Percentiles rank a stretch among this genome's conserved stretches.
Evolutionary conservation across 2,329 filamentous ascomycete genomes (phyloP).

Genomic region (Juglanconis sp.): DNA sequence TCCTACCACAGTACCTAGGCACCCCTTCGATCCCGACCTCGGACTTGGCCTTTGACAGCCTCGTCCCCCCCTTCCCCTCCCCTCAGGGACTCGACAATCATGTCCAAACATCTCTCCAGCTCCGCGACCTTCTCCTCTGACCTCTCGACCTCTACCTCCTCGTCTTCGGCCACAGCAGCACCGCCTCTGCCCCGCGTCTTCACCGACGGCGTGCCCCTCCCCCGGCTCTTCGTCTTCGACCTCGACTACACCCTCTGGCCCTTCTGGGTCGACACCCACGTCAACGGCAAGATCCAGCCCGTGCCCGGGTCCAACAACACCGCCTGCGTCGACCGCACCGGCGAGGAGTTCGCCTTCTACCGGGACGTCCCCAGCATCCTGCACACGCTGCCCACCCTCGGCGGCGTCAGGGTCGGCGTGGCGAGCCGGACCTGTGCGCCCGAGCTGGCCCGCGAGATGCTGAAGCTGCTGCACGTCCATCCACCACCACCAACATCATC

Average conservation of each 20-base stretch:
- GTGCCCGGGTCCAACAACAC: conserved; percentile 36
- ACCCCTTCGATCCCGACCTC: too few species aligned
- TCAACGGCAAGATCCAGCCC: conserved; percentile 62
- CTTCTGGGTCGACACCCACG: conserved; percentile 96
- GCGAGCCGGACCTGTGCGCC: conserved; percentile 81
- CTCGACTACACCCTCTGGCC: conserved; percentile 99
- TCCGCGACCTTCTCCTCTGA: too few species aligned
- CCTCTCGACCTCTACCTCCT: too few species aligned
- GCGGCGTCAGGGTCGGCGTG: conserved; percentile 37
- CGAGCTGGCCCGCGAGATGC: conserved; percentile 74
- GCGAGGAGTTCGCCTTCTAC: conserved; percentile 71
- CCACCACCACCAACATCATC: conserved; percentile 21
- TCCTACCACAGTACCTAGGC: too few species aligned
- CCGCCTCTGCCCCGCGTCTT: conserved; percentile 48
- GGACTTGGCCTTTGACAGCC: too few species aligned
- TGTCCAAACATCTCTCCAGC: too few species aligned
- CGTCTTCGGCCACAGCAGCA: too few species aligned
- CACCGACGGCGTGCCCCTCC: conserved; percentile 63
- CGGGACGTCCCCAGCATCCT: conserved; percentile 66
- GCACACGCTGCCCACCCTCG: conserved; percentile 47
- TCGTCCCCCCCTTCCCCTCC: too few species aligned
- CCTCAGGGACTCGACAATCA: too few species aligned
- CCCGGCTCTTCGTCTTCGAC: conserved; percentile 85
- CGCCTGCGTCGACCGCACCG: conserved; percentile 49
- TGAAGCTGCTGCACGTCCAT: conserved; percentile 67